Evolutionary conservation across 495 filamentous ascomycete genomes (phyloP), one percentile per base, ranked within the genome.

Genomic region (Umbilicaria muhlenbergii): DNA sequence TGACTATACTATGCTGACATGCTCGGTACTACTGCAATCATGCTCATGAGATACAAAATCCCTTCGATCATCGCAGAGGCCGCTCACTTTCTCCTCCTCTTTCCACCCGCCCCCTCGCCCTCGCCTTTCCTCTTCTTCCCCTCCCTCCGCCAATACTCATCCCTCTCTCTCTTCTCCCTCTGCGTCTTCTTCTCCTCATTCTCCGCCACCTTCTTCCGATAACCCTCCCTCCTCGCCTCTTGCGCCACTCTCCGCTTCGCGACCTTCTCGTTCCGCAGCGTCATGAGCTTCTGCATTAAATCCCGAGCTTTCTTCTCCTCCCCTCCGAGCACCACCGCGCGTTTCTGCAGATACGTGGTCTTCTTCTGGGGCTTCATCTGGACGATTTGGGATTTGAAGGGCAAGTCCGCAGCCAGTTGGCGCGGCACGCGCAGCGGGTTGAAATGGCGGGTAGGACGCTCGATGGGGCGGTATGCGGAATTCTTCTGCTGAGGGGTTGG

Each of bases 231-330:
- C 58, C 85, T 77, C 66, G 83, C 82, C 55, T 93, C 86, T 64
- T 96, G 88, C 66, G 85, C 85, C 36, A 63, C 77, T 24, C 72
- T 59, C 34, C 89, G 66, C 68, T 89, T 89, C 38, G 80, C 81
- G 24, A 76, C 73, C 62, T 92, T 88, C 55, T 95, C 91, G 51
- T 93, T 94, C 45, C 88, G 71, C 57, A 96, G 64, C 16, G 86
- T 92, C 53, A 80, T 84, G 41, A 98, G 73, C 70, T 94, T 89
- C 66, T 92, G 81, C 77, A 98, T 83, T 55, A 98, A 70, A 56
- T 87, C 79, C 19, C 91, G 71, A 15, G 86, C 86, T 59, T 78
- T 77, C 66, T 80, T 84, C 70, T 98, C 91, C 57, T 95, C 92
- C 36, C 72, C 73, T 17, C 74, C 73, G 3, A 86, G 59, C 44